Evolutionary conservation across 1,284 basidiomycete genomes (phyloP).

Genomic region (Heterobasidion irregulare): DNA sequence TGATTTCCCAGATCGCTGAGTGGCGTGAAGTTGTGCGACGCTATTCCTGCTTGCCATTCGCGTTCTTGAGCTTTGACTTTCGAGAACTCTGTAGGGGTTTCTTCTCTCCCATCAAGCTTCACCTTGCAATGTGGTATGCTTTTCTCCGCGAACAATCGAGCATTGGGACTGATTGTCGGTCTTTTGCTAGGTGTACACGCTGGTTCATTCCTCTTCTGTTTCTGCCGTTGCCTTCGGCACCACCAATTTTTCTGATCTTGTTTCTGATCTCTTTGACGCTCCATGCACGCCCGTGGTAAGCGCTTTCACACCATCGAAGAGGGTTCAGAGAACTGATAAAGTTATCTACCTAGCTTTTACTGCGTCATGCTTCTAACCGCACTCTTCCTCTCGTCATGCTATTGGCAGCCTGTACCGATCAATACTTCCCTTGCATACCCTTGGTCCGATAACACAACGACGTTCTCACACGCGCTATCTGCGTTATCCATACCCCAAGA

Average conservation of each 20-base stretch:
- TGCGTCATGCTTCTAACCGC: conserved; percentile 73
- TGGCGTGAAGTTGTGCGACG: neutral
- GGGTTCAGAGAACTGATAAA: neutral
- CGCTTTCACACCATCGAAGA: conserved; percentile 5
- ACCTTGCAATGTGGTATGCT: too few species aligned
- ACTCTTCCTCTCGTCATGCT: conserved; percentile 75
- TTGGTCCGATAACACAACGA: conserved; percentile 60
- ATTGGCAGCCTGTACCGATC: conserved; percentile 72
- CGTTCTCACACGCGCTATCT: conserved; percentile 57
- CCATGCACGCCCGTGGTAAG: conserved; percentile 74
- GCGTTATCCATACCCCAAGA: neutral
- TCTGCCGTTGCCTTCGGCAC: conserved; percentile 68
- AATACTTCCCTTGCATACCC: conserved; percentile 51
- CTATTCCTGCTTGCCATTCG: neutral
- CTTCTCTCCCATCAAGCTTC: too few species aligned
- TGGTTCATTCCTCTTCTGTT: conserved; percentile 75
- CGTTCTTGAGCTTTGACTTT: too few species aligned
- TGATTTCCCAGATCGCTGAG: neutral
- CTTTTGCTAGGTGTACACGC: conserved; percentile 56
- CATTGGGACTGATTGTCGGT: neutral
- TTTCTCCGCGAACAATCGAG: neutral
- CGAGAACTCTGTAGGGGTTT: too few species aligned
- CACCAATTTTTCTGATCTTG: conserved; percentile 66
- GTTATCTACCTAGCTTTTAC: conserved; percentile 51
- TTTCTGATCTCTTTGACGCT: conserved; percentile 68